phyloP scores from a whole-genome alignment of 169 alveolate genomes.

The Eimeria praecox region DNA sequence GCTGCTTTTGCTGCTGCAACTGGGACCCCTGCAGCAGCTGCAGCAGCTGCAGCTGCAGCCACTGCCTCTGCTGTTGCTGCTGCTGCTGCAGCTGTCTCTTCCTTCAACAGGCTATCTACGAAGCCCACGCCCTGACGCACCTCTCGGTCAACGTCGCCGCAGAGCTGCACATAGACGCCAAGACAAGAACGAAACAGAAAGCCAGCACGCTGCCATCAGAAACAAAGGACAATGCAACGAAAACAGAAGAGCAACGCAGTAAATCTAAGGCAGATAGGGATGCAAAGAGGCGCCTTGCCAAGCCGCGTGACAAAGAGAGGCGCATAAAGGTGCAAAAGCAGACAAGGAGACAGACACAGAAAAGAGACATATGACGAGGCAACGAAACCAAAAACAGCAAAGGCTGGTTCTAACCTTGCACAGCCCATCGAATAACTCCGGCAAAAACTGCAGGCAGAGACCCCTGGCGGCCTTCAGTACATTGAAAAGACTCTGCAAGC shows the following conservation, averaged over 20 bases:
- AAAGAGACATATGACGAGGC: not conserved
- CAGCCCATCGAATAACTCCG: slow-evolving; percentile 78
- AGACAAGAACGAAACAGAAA: not conserved
- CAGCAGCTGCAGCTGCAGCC: slow-evolving; percentile 40
- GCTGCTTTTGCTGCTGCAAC: slow-evolving; percentile 46
- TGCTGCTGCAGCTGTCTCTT: slow-evolving; percentile 75
- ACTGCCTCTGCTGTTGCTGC: slow-evolving; percentile 57
- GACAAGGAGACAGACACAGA: not conserved
- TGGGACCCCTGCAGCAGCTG: slow-evolving; percentile 13
- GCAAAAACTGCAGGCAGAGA: slow-evolving; percentile 40
- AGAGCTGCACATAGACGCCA: slow-evolving; percentile 59
- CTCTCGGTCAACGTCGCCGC: slow-evolving; percentile 83
- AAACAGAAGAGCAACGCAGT: not conserved
- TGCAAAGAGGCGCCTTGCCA: not conserved
- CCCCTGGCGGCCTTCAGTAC: slow-evolving; percentile 77
- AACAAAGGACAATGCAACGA: not conserved
- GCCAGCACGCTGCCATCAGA: not conserved
- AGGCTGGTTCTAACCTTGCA: slow-evolving; percentile 55
- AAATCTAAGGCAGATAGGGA: not conserved
- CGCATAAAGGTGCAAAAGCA: not conserved
- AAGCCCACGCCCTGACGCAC: slow-evolving; percentile 82
- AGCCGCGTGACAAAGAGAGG: not conserved
- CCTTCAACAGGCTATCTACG: slow-evolving; percentile 83
- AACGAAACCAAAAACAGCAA: no score
- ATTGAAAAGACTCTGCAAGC: slow-evolving; percentile 78